phyloP scores from a whole-genome alignment of 805 yeast species.

The Zygoascus flipseniorum region DNA sequence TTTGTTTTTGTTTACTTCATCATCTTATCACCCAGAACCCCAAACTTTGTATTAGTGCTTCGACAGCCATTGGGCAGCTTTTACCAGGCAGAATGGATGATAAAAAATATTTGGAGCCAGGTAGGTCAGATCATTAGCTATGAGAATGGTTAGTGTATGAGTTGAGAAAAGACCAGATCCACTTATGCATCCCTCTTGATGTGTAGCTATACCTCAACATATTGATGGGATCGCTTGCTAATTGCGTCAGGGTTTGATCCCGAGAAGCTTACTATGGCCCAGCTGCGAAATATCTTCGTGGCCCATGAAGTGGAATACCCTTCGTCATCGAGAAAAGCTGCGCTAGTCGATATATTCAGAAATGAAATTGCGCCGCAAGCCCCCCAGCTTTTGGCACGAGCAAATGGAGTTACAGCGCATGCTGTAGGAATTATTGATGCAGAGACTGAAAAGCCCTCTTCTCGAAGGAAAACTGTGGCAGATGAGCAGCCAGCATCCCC shows the following conservation, averaged over 20 bases:
- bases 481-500: conserved; percentile 12
- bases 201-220: too few relatives aligned
- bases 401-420: conserved; percentile 24
- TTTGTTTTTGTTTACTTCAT: neutral
- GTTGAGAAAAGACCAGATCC: neutral
- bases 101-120: conserved; percentile 11
- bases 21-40: neutral
- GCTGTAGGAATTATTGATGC: conserved; percentile 36
- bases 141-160: neutral
- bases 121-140: conserved; percentile 2
- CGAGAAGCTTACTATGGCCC: conserved; percentile 52
- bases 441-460: conserved; percentile 10
- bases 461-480: conserved; percentile 1
- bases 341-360: conserved; percentile 54
- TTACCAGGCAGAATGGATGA: neutral
- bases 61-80: too few relatives aligned
- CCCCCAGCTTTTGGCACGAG: conserved; percentile 29
- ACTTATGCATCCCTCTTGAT: neutral
- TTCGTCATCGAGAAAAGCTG: conserved; percentile 58
- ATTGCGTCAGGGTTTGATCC: conserved; percentile 53
- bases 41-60: neutral
- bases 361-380: conserved; percentile 44
- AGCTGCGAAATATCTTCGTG: conserved; percentile 56
- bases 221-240: too few relatives aligned
- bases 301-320: conserved; percentile 50